Percentiles rank a stretch among this genome's conserved stretches.
Evolutionary conservation across 164 flowering plant species (phyloP).

Genomic region (Brasenia schreberi): DNA sequence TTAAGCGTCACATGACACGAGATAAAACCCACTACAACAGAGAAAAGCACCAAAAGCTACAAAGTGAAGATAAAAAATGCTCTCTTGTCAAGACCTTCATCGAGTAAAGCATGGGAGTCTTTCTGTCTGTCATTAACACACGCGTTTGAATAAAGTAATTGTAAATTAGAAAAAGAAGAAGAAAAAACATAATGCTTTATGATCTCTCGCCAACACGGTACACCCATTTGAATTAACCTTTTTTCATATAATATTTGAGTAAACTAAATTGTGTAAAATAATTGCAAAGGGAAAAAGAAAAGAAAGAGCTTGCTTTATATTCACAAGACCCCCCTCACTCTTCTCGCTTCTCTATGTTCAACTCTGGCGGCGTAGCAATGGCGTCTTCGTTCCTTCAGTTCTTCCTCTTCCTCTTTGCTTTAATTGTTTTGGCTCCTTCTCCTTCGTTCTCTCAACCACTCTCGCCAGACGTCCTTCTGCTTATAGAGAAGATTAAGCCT

Average conservation of each 20-base stretch:
- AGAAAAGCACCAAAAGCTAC: neutral
- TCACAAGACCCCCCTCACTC: neutral
- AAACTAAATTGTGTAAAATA: too few species aligned
- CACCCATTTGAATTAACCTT: too few species aligned
- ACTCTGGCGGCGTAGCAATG: neutral
- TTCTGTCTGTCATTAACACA: neutral
- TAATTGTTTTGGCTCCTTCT: neutral
- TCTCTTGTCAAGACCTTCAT: neutral
- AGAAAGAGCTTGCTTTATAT: neutral
- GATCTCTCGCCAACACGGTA: too few species aligned
- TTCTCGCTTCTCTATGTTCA: neutral
- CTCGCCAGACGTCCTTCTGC: slow-evolving; percentile 47
- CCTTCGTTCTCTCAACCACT: neutral
- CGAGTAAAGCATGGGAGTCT: neutral
- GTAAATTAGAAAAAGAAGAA: neutral
- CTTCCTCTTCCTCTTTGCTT: neutral
- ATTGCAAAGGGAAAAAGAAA: too few species aligned
- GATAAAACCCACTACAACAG: neutral
- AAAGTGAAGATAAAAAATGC: neutral
- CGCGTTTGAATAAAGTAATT: neutral
- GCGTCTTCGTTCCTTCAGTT: neutral
- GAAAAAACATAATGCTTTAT: too few species aligned
- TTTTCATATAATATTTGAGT: too few species aligned
- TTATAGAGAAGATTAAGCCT: slow-evolving; percentile 52
- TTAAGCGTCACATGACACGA: neutral